These are phyloP conservation scores for Leccinum griseonigrum DNA, from an alignment of 1,284 basidiomycete species.

Conservation along the genomic window DNA sequence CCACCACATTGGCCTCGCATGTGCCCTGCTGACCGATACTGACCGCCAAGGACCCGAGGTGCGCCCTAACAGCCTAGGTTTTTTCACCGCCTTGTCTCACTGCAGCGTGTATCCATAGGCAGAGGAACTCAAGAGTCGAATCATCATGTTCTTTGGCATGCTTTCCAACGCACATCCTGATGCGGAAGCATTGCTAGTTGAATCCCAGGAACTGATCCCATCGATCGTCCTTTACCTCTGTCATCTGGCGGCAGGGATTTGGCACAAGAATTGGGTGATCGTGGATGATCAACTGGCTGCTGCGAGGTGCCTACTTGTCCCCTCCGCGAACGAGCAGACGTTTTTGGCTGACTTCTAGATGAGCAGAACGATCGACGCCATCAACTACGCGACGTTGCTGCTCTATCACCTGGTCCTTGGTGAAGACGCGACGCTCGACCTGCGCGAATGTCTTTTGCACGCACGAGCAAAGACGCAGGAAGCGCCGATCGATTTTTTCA, in stretches of 20 bases:
- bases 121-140: conserved; percentile 42
- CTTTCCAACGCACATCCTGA: conserved; percentile 54
- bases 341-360: conserved; percentile 8
- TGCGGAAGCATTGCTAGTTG: conserved; percentile 46
- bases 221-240: conserved; percentile 57
- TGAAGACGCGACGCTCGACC: conserved; percentile 42
- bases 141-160: conserved; percentile 56
- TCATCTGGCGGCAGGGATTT: conserved; percentile 52
- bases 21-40: conserved; percentile 48
- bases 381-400: conserved; percentile 53
- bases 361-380: conserved; percentile 46
- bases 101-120: conserved; percentile 31
- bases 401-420: conserved; percentile 60
- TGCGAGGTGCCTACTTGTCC: conserved; percentile 35
- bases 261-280: conserved; percentile 60
- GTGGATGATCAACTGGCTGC: conserved; percentile 37
- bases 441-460: conserved; percentile 54
- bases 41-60: conserved; percentile 45
- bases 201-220: conserved; percentile 56
- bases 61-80: too few species aligned
- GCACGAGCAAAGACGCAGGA: conserved; percentile 55
- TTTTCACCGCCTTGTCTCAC: not conserved
- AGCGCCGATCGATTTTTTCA: conserved; percentile 73
- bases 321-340: not conserved
- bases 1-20: conserved; percentile 52